Evolutionary conservation across 2,329 filamentous ascomycete genomes (phyloP), one percentile per base, ranked within the genome.

Genomic region (Scytalidium sp.): DNA sequence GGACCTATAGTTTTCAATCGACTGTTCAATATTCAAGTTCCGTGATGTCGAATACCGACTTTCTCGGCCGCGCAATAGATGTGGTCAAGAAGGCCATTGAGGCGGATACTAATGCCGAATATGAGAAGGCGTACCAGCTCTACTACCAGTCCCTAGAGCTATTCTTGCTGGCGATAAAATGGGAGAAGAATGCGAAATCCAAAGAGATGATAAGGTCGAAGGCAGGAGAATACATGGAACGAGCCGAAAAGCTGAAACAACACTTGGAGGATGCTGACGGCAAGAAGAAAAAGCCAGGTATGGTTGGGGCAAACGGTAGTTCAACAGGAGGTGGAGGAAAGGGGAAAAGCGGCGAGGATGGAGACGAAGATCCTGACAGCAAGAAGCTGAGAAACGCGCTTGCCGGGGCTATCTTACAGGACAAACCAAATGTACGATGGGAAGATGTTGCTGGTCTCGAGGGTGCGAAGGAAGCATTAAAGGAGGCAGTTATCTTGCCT

Each of bases 151-250:
- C 93, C 46, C 88, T 99, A 61, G 93, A 99, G 73, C 84, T 97
- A 51, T 99, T 97, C 78, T 96, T 99, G 88, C 88, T 97, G 54
- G 94, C 94, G 27, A 80, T 99, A 53, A 99, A 99, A 78, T 99
- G 93, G 93, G 94, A 99, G 76, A 99, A 97, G 81, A 97, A 97
- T 74, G 85, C 88, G 56, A 93, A 92, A 62, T 92, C 90, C 56
- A 97, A 97, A 77, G 91, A 95, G 67, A 96, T 96, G 82, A 97
- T 99, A 70, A 87, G 94, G 60, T 84, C 88, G 61, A 97, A 97
- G 76, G 91, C 92, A 19, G 88, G 80, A 62, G 93, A 97, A 68
- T 99, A 99, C 78, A 96, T 99, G 87, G 93, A 97, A 72, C 90
- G 94, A 55, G 94, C 94, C 56, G 94, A 99, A 76, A 97, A 97